phyloP scores from a whole-genome alignment of 805 yeast genomes.

The Lachancea meyersii region DNA sequence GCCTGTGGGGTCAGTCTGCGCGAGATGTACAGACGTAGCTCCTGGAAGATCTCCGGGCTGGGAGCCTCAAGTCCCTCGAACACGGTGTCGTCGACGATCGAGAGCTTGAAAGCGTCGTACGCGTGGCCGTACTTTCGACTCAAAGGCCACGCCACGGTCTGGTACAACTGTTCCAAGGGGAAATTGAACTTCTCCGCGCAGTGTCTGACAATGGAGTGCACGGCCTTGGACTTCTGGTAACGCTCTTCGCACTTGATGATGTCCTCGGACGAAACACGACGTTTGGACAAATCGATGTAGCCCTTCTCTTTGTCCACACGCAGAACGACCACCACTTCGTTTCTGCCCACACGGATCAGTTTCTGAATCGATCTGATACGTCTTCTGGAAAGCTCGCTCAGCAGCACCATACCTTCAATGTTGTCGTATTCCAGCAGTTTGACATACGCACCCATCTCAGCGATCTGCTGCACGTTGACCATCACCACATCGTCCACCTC shows the following conservation, averaged over 20 bases:
- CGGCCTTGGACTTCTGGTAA: conserved; percentile 93
- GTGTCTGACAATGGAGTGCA: conserved; percentile 95
- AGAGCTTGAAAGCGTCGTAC: conserved; percentile 92
- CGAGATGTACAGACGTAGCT: conserved; percentile 78
- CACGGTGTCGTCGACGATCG: conserved; percentile 81
- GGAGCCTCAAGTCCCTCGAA: conserved; percentile 77
- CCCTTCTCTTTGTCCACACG: conserved; percentile 99
- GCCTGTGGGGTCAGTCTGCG: conserved; percentile 97
- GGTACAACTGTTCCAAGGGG: conserved; percentile 78
- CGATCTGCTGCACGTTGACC: conserved; percentile 97
- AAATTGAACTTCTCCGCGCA: conserved; percentile 95
- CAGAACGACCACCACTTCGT: conserved; percentile 95
- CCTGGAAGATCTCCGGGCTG: conserved; percentile 67
- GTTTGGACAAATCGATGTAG: conserved; percentile 92
- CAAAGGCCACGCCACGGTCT: conserved; percentile 94
- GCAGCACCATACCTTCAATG: conserved; percentile 96
- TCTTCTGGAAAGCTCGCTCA: conserved; percentile 95
- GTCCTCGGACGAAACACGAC: conserved; percentile 97
- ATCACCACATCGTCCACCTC: conserved; percentile 98
- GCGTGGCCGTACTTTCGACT: conserved; percentile 95
- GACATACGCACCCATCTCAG: conserved; percentile 99
- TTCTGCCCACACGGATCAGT: conserved; percentile 94
- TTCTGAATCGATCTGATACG: conserved; percentile 97
- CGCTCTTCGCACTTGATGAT: conserved; percentile 96
- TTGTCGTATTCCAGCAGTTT: conserved; percentile 94